phyloP scores from a whole-genome alignment of 1,284 basidiomycete genomes.

The Leccinum fallax region DNA sequence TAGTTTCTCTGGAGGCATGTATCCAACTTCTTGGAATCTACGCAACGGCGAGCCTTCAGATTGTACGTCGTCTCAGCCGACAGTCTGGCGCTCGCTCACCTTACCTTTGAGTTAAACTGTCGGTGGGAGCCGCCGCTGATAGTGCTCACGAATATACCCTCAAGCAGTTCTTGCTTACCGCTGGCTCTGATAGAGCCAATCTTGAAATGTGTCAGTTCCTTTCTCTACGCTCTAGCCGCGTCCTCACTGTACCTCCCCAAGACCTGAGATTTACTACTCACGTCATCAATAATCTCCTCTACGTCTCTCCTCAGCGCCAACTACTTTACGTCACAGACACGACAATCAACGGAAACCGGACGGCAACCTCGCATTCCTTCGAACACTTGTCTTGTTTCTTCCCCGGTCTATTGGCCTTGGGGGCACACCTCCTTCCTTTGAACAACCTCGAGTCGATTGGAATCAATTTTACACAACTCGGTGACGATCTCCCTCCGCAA shows the following conservation, averaged over 20 bases:
- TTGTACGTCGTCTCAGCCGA: constrained; percentile 36
- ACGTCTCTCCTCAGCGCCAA: constrained; percentile 61
- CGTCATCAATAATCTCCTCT: constrained; percentile 66
- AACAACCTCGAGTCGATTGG: constrained; percentile 49
- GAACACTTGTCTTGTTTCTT: constrained; percentile 83
- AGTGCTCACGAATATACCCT: constrained; percentile 77
- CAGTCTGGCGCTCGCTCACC: constrained; percentile 1
- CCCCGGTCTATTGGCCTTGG: constrained; percentile 75
- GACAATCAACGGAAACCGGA: constrained; percentile 29
- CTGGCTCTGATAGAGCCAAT: constrained; percentile 55
- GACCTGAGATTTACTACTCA: constrained; percentile 64
- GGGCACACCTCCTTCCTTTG: constrained; percentile 60
- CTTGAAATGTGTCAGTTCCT: constrained; percentile 62
- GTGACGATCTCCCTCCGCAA: constrained; percentile 39
- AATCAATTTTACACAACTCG: constrained; percentile 45
- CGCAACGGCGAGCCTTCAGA: constrained; percentile 41
- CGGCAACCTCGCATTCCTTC: constrained; percentile 52
- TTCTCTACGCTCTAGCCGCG: not conserved
- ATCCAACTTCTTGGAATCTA: constrained; percentile 55
- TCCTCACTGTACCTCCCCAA: constrained; percentile 34
- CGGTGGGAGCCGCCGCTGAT: constrained; percentile 66
- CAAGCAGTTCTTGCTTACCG: constrained; percentile 70
- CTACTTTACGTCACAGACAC: constrained; percentile 74
- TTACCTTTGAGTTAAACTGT: constrained; percentile 46
- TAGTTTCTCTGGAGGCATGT: constrained; percentile 50